Conservation (phyloP, 106 monocot genomes). For the Dendrobium chrysotoxum region DNA sequence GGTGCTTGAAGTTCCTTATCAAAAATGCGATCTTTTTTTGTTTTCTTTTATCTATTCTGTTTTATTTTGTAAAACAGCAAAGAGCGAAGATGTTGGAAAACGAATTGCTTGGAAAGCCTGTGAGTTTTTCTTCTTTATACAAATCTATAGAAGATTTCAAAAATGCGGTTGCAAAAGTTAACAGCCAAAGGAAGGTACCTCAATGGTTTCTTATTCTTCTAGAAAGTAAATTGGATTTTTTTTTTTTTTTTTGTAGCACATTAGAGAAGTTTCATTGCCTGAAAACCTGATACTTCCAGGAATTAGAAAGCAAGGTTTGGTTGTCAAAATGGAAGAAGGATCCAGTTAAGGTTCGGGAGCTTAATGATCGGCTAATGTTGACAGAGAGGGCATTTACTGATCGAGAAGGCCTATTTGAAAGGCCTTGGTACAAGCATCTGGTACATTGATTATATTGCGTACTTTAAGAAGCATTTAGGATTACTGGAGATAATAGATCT, state of each 20-base stretch:
- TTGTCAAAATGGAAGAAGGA: conserved; percentile 28
- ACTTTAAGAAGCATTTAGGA: no score
- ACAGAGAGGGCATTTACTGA: conserved; percentile 73
- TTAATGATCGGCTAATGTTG: conserved; percentile 72
- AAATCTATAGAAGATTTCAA: conserved; percentile 50
- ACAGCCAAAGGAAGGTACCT: conserved; percentile 45
- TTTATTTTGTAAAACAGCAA: conserved; percentile 16
- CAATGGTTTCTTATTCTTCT: not conserved
- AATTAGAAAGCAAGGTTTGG: conserved; percentile 27
- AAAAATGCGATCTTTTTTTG: no score
- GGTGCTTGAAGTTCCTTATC: no score
- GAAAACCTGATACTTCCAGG: conserved; percentile 19
- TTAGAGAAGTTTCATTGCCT: not conserved
- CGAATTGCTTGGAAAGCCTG: conserved; percentile 14
- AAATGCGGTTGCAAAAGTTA: conserved; percentile 35
- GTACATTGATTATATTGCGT: conserved; percentile 13
- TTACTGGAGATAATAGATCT: no score
- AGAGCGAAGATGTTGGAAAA: conserved; percentile 37
- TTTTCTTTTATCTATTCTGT: not conserved
- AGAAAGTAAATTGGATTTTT: not conserved
- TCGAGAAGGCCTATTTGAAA: conserved; percentile 46
- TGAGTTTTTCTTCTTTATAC: conserved; percentile 43
- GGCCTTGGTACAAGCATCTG: conserved; percentile 78
- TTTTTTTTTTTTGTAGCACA: not conserved
- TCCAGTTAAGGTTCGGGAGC: conserved; percentile 36